phyloP scores from a whole-genome alignment of 352 stramenopile genomes.

The Phytophthora cryptogea region DNA sequence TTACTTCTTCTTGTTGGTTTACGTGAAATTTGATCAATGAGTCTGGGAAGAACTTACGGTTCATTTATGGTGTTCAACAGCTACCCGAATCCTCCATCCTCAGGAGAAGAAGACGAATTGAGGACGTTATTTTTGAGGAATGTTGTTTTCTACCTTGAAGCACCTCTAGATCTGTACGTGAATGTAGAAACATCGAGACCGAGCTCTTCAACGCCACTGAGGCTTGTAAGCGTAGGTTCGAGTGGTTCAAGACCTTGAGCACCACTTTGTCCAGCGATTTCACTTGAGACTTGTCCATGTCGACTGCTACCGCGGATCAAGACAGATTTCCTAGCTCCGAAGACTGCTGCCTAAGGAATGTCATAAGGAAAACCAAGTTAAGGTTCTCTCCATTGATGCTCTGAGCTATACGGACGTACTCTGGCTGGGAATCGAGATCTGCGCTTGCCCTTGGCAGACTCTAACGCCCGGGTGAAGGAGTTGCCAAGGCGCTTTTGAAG shows the following conservation, averaged over 20 bases:
- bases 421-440: slow-evolving; percentile 39
- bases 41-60: too few relatives aligned
- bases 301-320: slow-evolving; percentile 19
- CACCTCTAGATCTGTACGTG: slow-evolving; percentile 41
- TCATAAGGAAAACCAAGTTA: background rate
- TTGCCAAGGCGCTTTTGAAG: slow-evolving; percentile 49
- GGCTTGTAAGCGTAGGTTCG: slow-evolving; percentile 24
- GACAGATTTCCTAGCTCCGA: slow-evolving; percentile 16
- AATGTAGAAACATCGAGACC: slow-evolving; percentile 66
- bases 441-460: slow-evolving; percentile 32
- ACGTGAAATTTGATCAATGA: slow-evolving; percentile 3
- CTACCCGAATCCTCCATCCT: slow-evolving; percentile 2
- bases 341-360: slow-evolving; percentile 16
- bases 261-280: background rate
- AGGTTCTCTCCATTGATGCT: background rate
- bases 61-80: too few relatives aligned
- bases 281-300: slow-evolving; percentile 6
- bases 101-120: slow-evolving; percentile 10
- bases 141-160: slow-evolving; percentile 13
- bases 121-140: slow-evolving; percentile 16
- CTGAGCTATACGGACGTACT: slow-evolving; percentile 7
- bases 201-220: slow-evolving; percentile 53
- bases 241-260: slow-evolving; percentile 5
- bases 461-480: slow-evolving; percentile 26
- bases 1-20: slow-evolving; percentile 8